A percentile compares a stretch with the other conserved stretches of the same genome.
phyloP scores from a whole-genome alignment of 495 filamentous ascomycete genomes.

The Neurospora pannonica region DNA sequence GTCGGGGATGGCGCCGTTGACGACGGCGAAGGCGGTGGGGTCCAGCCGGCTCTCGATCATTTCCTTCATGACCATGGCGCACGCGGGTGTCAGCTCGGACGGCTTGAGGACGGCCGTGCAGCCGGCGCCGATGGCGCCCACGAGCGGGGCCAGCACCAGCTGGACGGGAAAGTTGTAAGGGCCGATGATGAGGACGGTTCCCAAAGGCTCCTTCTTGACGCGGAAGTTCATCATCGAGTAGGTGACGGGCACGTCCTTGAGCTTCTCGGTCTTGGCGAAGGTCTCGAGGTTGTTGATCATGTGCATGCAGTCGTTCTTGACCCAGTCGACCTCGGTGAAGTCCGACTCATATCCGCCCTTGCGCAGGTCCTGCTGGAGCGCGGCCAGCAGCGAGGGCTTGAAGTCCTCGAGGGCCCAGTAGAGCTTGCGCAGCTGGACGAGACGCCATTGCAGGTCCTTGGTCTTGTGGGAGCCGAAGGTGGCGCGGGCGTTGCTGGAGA shows the following conservation, averaged over 20 bases:
- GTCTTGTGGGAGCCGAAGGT: slow-evolving; percentile 73
- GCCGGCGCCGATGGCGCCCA: slow-evolving; percentile 87
- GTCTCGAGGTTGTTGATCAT: slow-evolving; percentile 63
- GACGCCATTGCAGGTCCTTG: slow-evolving; percentile 68
- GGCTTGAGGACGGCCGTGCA: slow-evolving; percentile 88
- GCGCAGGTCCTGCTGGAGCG: slow-evolving; percentile 63
- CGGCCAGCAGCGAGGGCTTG: slow-evolving; percentile 55
- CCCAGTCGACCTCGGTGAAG: slow-evolving; percentile 62
- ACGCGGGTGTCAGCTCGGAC: slow-evolving; percentile 66
- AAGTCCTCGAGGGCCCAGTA: slow-evolving; percentile 87
- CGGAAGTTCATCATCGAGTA: slow-evolving; percentile 61
- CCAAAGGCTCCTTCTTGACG: slow-evolving; percentile 84
- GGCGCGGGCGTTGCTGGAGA: slow-evolving; percentile 46
- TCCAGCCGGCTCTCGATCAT: slow-evolving; percentile 67
- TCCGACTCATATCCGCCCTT: slow-evolving; percentile 62
- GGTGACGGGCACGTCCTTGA: slow-evolving; percentile 55
- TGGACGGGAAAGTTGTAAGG: slow-evolving; percentile 89
- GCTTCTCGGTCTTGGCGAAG: slow-evolving; percentile 74
- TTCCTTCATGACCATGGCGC: slow-evolving; percentile 69
- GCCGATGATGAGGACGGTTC: slow-evolving; percentile 76
- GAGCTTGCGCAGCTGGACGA: slow-evolving; percentile 79
- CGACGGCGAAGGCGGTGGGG: slow-evolving; percentile 60
- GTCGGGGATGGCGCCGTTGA: slow-evolving; percentile 76
- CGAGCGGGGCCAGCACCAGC: slow-evolving; percentile 63
- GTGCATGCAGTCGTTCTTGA: slow-evolving; percentile 70